Evolutionary conservation across 306 rosid species (phyloP).

Genomic region (Ammopiptanthus mongolicus): DNA sequence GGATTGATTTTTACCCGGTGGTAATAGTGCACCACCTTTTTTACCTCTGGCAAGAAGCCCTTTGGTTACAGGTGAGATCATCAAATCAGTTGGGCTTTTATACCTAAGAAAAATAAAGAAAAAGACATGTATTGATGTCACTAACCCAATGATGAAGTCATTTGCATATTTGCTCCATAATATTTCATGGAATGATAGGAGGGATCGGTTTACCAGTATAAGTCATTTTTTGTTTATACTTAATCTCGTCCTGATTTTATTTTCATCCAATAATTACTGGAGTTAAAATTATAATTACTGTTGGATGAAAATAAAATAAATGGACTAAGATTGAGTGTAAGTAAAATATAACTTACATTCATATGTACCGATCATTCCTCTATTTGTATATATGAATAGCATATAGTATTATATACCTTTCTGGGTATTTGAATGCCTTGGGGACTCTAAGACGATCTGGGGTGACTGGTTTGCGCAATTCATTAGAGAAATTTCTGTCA

Average conservation of each 20-base stretch:
- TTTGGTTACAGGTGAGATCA: slow-evolving; percentile 76
- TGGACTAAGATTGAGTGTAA: no score
- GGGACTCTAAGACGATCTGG: slow-evolving; percentile 77
- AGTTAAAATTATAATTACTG: no score
- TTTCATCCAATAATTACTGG: no score
- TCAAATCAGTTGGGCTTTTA: slow-evolving; percentile 85
- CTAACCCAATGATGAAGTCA: neutral
- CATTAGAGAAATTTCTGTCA: slow-evolving; percentile 26
- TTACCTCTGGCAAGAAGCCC: slow-evolving; percentile 73
- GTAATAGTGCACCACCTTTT: slow-evolving; percentile 50
- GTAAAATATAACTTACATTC: no score
- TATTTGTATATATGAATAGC: no score
- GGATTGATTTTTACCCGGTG: slow-evolving; percentile 43
- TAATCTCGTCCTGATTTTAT: no score
- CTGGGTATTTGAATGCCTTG: slow-evolving; percentile 76
- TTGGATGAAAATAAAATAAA: no score
- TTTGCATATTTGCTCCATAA: neutral
- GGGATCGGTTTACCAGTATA: no score
- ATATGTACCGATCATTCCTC: no score
- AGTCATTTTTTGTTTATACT: no score
- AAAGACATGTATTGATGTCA: neutral
- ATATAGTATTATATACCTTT: slow-evolving; percentile 45
- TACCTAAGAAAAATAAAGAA: slow-evolving; percentile 41
- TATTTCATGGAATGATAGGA: neutral
- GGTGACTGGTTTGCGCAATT: slow-evolving; percentile 47